Conservation (phyloP, 352 stramenopile genomes). For the Paralagenidium karlingii region DNA sequence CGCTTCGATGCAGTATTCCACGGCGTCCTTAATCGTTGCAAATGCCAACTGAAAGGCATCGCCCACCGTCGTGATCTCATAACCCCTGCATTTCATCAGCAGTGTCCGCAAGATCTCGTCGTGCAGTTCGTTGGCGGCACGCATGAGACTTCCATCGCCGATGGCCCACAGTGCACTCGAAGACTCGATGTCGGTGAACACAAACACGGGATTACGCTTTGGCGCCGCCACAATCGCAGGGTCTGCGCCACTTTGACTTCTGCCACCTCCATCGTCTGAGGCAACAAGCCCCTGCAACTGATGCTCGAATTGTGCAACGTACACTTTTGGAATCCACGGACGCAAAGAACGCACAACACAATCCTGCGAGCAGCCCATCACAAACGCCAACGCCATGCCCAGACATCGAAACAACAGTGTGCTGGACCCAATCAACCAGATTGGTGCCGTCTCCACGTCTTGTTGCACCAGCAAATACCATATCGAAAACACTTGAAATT, state of each 20-base stretch:
- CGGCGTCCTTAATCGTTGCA: conserved; percentile 30
- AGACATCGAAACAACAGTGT: too few relatives aligned
- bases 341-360: conserved; percentile 33
- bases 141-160: conserved; percentile 23
- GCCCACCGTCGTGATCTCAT: conserved; percentile 45
- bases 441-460: too few relatives aligned
- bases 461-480: too few relatives aligned
- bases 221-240: too few relatives aligned
- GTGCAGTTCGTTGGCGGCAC: conserved; percentile 33
- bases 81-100: conserved; percentile 24
- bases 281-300: conserved; percentile 8
- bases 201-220: conserved; percentile 36
- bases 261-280: conserved; percentile 5
- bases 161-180: conserved; percentile 33
- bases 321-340: too few relatives aligned
- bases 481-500: too few relatives aligned
- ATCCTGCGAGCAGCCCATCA: conserved; percentile 52
- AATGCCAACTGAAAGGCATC: conserved; percentile 55
- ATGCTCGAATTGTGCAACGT: too few relatives aligned
- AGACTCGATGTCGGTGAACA: conserved; percentile 57
- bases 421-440: too few relatives aligned
- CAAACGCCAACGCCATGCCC: conserved; percentile 36
- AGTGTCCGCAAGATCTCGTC: conserved; percentile 27
- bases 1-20: conserved; percentile 38
- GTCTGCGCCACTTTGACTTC: conserved; percentile 1